These are phyloP conservation scores for Ananas comosus DNA, from an alignment of 176 grass and related monocot genomes.

Conservation along the genomic window DNA sequence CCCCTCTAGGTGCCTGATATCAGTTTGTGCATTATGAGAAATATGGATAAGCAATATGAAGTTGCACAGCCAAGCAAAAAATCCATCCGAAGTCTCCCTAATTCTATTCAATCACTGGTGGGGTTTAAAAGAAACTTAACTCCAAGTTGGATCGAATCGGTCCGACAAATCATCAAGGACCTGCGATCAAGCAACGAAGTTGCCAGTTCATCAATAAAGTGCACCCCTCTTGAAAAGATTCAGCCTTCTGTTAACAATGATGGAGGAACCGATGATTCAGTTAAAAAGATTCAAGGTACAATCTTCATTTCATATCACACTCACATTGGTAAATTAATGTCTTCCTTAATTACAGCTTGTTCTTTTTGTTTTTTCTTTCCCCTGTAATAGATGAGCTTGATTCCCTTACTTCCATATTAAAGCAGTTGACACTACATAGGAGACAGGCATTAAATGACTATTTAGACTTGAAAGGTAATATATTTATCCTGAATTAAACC, in stretches of 20 bases:
- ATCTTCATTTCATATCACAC: slow-evolving; percentile 5
- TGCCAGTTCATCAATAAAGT: slow-evolving; percentile 11
- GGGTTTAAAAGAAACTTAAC: slow-evolving; percentile 59
- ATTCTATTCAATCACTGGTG: slow-evolving; percentile 56
- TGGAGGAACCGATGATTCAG: slow-evolving; percentile 34
- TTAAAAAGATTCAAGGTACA: slow-evolving; percentile 68
- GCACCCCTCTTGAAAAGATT: slow-evolving; percentile 23
- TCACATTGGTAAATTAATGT: slow-evolving; percentile 5
- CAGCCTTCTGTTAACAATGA: slow-evolving; percentile 24
- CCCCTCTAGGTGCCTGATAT: slow-evolving; percentile 1
- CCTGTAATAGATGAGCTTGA: slow-evolving; percentile 53
- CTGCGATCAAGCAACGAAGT: slow-evolving; percentile 37
- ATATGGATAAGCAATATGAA: slow-evolving; percentile 42
- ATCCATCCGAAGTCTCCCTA: slow-evolving; percentile 47
- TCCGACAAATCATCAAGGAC: slow-evolving; percentile 70
- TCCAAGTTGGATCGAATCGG: slow-evolving; percentile 56
- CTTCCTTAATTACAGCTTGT: slow-evolving; percentile 6
- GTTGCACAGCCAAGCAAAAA: slow-evolving; percentile 21
- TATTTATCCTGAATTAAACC: slow-evolving; percentile 15
- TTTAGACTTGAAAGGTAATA: slow-evolving; percentile 92
- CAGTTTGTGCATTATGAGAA: slow-evolving; percentile 15
- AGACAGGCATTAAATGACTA: slow-evolving; percentile 71
- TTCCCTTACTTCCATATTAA: slow-evolving; percentile 41
- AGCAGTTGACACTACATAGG: slow-evolving; percentile 51
- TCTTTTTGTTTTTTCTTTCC: slow-evolving; percentile 10